Evolutionary conservation across 1,139 yeast species (phyloP), one percentile per base, ranked within the genome.

Genomic region (Candida mesenterica): DNA sequence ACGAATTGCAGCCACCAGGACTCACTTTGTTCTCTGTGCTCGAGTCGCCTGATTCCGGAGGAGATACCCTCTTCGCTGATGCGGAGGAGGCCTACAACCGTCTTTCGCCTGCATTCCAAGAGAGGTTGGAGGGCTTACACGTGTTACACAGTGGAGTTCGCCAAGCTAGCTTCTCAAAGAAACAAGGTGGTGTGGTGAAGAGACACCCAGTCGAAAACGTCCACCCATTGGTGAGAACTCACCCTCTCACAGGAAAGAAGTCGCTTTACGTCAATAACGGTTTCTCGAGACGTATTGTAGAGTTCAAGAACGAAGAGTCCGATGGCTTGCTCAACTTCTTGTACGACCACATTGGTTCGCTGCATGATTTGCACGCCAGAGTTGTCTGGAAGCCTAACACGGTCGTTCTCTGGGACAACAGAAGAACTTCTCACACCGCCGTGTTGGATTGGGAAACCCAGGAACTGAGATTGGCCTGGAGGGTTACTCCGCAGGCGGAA

Each of bases 351-450:
- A 41, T 54, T 36, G 56, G 48, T 24, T 47, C 64, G 25, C 59
- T 73, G 24, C 72, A 68, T 17, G 82, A 77, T 50, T 62, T 76
- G 43, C 79, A 78, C 38, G 64, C 76, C 15, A 69, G 86, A 43
- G 77, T 78, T 41, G 62, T 57, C 36, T 79, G 83, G 80, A 74
- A 72, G 42, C 72, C 71, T 24, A 65, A 72, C 45, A 58, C 57
- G 1, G 49, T 55, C 10, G 59, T 54, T 4, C 40, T 52, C 24
- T 55, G 61, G 61, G 57, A 55, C 32, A 55, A 55, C 41, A 46
- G 57, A 29, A 45, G 51, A 18, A 47, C 52, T 3, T 42, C 48
- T n/a, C 61, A 55, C 38, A 37, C 56, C 1, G 58, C 61, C 15
- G 39, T 45, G 15, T 49, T 54, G 33, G 59, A 55, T 41, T 55